Evolutionary conservation across 371 early-diverging fungal genomes (phyloP), one percentile per base, ranked within the genome.

Genomic region (Mucor lusitanicus): DNA sequence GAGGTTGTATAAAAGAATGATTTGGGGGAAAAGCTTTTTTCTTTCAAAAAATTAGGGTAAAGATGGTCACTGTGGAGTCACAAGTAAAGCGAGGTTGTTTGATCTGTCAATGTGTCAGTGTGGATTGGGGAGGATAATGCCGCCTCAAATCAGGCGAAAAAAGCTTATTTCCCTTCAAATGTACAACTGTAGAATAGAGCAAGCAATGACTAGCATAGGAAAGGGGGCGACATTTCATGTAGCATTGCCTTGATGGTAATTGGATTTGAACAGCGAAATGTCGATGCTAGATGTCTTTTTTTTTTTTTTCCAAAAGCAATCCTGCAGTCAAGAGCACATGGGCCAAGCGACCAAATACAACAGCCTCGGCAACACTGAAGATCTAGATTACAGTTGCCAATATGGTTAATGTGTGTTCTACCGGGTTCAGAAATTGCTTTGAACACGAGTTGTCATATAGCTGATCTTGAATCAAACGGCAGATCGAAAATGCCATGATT

Each of bases 61-160:
- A 48, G 48, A 48, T 48, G 48, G 48, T 48, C 48, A 48, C 48
- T 48, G 48, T 48, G 9, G n/a, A 48, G 48, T 48, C 48, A 48
- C 48, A 21, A 48, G n/a, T 17, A 11, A 48, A 21, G 48, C 48
- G 23, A 48, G 23, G 23, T 48, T 21, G 48, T n/a, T 42, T 42
- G 42, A 17, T 42, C 42, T 42, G 15, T 17, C 17, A 6, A 42
- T n/a, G n/a, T 42, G 15, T 42, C n/a, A 42, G 35, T 35, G 11
- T 40, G 40, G 40, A 40, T 17, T 40, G 11, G 42, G 42, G 35
- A 35, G 35, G 9, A 35, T 1, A 9, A 9, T 42, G 42, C 42
- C 17, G 42, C 42, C n/a, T 42, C n/a, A 42, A 42, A 42, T 6
- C 30, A 30, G 30, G 30, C 6, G 30, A 30, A 6, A 30, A 30